Evolutionary conservation across 2,329 filamentous ascomycete genomes (phyloP).

Genomic region (Aspergillus sp.): DNA sequence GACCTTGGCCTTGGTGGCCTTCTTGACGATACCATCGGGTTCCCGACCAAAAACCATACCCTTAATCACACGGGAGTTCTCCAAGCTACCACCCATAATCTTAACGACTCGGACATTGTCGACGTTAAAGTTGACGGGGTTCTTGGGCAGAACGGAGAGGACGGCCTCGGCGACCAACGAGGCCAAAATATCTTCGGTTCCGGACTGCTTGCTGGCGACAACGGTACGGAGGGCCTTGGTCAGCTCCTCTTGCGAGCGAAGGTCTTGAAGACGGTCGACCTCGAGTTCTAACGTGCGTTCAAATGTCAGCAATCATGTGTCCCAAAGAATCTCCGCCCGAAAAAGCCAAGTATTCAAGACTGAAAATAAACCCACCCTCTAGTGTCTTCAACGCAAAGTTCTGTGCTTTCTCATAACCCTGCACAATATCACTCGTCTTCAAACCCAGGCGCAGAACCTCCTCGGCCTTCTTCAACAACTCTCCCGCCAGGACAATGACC

Average conservation of each 20-base stretch:
- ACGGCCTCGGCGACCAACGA: constrained; percentile 77
- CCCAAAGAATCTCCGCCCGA: background rate
- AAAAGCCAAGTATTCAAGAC: background rate
- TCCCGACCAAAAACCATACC: constrained; percentile 98
- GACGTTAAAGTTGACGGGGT: constrained; percentile 92
- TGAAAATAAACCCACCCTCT: constrained; percentile 50
- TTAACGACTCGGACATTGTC: constrained; percentile 99
- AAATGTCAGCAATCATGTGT: background rate
- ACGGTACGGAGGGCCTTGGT: constrained; percentile 95
- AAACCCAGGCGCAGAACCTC: constrained; percentile 93
- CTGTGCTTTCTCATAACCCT: constrained; percentile 92
- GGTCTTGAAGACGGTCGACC: constrained; percentile 82
- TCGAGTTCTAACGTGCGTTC: constrained; percentile 59
- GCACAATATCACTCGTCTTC: constrained; percentile 95
- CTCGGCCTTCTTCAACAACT: constrained; percentile 94
- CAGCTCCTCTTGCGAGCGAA: constrained; percentile 73
- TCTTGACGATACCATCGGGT: constrained; percentile 88
- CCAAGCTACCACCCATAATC: constrained; percentile 95
- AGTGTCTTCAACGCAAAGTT: constrained; percentile 77
- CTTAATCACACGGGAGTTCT: constrained; percentile 89
- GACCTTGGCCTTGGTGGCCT: constrained; percentile 87
- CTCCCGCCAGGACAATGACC: constrained; percentile 91
- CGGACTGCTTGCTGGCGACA: constrained; percentile 92
- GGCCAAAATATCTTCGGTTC: constrained; percentile 82
- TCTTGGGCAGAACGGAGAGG: constrained; percentile 88